phyloP scores from a whole-genome alignment of 2,329 filamentous ascomycete genomes.

The Colletotrichum higginsianum region DNA sequence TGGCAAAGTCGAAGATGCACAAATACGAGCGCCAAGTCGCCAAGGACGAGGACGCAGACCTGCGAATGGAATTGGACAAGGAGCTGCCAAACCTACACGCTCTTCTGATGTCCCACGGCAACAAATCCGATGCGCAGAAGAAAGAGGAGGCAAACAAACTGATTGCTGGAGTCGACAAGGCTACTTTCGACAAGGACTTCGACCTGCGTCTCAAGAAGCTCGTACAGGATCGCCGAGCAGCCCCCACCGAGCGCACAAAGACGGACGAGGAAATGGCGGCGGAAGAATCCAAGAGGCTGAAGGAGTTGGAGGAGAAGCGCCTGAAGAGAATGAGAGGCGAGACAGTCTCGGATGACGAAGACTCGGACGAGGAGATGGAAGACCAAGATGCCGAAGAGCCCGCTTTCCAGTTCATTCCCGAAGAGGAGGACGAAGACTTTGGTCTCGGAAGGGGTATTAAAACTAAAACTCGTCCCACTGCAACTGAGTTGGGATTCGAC shows the following conservation, averaged over 20 bases:
- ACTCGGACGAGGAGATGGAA: conserved; percentile 58
- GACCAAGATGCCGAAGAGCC: conserved; percentile 50
- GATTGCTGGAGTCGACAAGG: conserved; percentile 72
- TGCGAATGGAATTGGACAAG: conserved; percentile 87
- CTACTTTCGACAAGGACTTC: conserved; percentile 86
- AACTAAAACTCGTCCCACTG: conserved; percentile 66
- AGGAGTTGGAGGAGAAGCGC: conserved; percentile 86
- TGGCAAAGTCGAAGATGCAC: conserved; percentile 95
- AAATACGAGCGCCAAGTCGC: conserved; percentile 93
- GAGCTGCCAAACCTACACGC: conserved; percentile 83
- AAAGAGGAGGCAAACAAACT: conserved; percentile 45
- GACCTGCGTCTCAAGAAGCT: conserved; percentile 87
- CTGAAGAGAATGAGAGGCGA: conserved; percentile 90
- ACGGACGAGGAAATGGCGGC: conserved; percentile 88
- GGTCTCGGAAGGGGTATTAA: conserved; percentile 72
- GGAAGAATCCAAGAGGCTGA: conserved; percentile 82
- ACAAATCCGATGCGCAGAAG: conserved; percentile 49
- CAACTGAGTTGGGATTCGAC: conserved; percentile 80
- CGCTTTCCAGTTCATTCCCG: conserved; percentile 49
- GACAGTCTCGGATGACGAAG: conserved; percentile 73
- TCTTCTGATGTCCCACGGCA: conserved; percentile 72
- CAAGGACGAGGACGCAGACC: conserved; percentile 93
- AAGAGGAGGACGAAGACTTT: conserved; percentile 69
- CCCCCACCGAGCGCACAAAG: conserved; percentile 90
- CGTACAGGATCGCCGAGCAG: conserved; percentile 85